Evolutionary conservation across 1,284 basidiomycete species (phyloP), one percentile per base, ranked within the genome.

Genomic region (Sporisorium exsertum): DNA sequence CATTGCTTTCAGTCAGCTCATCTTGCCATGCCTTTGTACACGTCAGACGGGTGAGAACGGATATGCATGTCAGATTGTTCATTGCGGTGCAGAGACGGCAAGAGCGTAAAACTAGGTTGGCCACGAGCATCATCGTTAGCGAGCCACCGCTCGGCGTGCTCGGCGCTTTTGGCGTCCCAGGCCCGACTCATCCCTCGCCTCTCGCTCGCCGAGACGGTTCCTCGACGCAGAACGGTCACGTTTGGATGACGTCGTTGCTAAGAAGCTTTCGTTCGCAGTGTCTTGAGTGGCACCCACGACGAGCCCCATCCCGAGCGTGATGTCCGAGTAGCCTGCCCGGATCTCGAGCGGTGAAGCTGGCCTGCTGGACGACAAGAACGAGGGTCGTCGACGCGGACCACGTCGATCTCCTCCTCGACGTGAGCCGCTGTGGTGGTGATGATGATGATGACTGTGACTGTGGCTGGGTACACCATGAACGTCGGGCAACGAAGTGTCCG

Each of bases 401-500:
- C 72, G 58, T 35, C 69, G 63, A 12, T 74, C 67, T 18, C 67
- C 67, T 18, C 67, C 72, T 37, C 58, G 54, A 20, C 72, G 67
- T 2, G 58, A 58, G 33, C 63, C 63, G 37, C 2, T 20, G 40
- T 43, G 40, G 8, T 62, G 62, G 9, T 66, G 51, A 12, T 50
- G 49, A n/a, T 63, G 64, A 43, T 58, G 43, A 15, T 66, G 64
- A 29, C 58, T 55, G 37, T 67, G 57, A 22, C 64, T 43, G 26
- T 55, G 58, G 20, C 26, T 53, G 8, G 50, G 40, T 15, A 53
- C 57, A 22, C 73, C 74, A 27, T 72, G 74, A 16, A 72, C 69
- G 20, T 77, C 74, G 15, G 74, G 79, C 47, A 84, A 57, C 3
- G 64, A 27, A 6, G 73, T 50, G 43, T 85, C 77, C 2, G 84